These are phyloP conservation scores for Gloeopeniophorella convolvens DNA, from an alignment of 768 basidiomycete genomes.

Conservation along the genomic window DNA sequence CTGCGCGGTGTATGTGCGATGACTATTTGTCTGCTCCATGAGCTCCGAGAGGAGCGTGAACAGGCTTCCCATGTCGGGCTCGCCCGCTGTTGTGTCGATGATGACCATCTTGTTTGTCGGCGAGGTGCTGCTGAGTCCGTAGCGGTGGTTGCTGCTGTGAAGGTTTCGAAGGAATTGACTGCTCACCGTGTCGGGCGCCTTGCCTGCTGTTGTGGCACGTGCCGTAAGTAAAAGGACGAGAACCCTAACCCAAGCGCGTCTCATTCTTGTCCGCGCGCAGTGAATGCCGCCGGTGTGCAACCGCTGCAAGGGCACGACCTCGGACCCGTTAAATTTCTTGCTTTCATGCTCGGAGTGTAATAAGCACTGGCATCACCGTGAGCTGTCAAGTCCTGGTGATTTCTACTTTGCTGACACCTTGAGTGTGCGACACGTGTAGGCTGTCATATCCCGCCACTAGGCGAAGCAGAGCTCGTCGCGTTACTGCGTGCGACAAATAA, in stretches of 20 bases:
- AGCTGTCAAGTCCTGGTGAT: conserved; percentile 1
- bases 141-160: background rate
- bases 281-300: conserved; percentile 26
- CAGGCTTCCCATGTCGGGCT: conserved; percentile 56
- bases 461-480: conserved; percentile 24
- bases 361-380: conserved; percentile 33
- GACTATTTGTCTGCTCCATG: conserved; percentile 75
- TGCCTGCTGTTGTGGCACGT: background rate
- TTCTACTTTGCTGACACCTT: background rate
- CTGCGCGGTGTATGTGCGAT: conserved; percentile 61
- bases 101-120: conserved; percentile 41
- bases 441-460: conserved; percentile 30
- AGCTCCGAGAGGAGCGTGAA: conserved; percentile 71
- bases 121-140: background rate
- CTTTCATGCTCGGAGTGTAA: conserved; percentile 30
- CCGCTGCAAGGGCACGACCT: conserved; percentile 12
- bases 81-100: conserved; percentile 40
- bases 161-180: no score
- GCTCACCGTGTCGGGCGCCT: background rate
- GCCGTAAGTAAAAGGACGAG: background rate
- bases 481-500: conserved; percentile 25
- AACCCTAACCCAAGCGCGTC: conserved; percentile 22
- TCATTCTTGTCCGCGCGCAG: no score
- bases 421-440: conserved; percentile 19
- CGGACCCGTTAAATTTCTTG: conserved; percentile 28